These are phyloP conservation scores for Penstemon eatonii DNA, from an alignment of 257 asterid species.

Conservation along the genomic window DNA sequence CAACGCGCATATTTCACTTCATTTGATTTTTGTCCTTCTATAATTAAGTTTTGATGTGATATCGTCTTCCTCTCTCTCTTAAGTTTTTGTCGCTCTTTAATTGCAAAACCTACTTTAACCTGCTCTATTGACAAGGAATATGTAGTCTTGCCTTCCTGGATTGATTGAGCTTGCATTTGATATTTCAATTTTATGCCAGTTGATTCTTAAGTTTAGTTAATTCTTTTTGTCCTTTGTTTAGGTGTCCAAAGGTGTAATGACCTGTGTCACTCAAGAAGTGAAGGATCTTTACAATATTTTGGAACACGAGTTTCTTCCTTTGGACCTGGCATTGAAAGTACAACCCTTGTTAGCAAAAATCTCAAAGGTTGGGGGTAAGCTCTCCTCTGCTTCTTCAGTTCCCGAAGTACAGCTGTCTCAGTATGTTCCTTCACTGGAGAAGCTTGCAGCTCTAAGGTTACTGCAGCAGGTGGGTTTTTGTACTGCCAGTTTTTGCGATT, in stretches of 20 bases:
- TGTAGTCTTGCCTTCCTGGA: background rate
- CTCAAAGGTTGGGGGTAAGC: conserved; percentile 81
- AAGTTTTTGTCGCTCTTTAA: background rate
- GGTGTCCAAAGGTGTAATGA: conserved; percentile 91
- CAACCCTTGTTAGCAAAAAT: conserved; percentile 65
- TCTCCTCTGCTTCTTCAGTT: conserved; percentile 71
- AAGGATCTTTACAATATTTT: conserved; percentile 71
- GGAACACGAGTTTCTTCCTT: conserved; percentile 73
- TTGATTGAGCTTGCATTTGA: background rate
- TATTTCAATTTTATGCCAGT: background rate
- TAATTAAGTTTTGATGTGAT: background rate
- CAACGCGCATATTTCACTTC: background rate
- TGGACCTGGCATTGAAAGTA: conserved; percentile 72
- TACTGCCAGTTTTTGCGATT: background rate
- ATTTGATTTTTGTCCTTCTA: background rate
- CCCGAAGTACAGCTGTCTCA: conserved; percentile 69
- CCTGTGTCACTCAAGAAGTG: conserved; percentile 85
- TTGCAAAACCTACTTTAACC: conserved; percentile 2
- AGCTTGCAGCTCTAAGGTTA: conserved; percentile 81
- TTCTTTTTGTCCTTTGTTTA: conserved; percentile 30
- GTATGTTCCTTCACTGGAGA: conserved; percentile 73
- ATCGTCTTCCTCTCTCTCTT: background rate
- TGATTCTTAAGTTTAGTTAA: conserved; percentile 10
- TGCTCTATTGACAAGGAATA: background rate
- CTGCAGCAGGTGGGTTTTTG: conserved; percentile 65